Percentiles rank a stretch among this genome's conserved stretches.
Conservation (phyloP, 345 rosid genomes). For the Populus ilicifolia region DNA sequence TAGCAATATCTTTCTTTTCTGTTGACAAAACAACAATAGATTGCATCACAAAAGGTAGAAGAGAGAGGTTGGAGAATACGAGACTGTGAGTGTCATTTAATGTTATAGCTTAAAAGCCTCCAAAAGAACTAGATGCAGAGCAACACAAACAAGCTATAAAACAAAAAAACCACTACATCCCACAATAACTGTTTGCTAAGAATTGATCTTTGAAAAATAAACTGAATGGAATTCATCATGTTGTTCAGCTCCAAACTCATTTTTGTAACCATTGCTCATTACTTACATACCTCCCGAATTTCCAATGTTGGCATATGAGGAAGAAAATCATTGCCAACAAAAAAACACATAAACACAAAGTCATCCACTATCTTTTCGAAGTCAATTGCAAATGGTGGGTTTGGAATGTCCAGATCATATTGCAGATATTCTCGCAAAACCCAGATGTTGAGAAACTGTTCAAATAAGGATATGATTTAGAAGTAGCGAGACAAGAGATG, state of each 20-base stretch:
- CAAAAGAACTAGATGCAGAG: not conserved
- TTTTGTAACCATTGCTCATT: slow-evolving; percentile 10
- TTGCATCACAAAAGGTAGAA: not conserved
- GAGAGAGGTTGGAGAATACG: not conserved
- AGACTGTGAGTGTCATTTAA: not conserved
- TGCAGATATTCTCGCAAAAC: slow-evolving; percentile 86
- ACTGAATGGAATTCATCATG: not conserved
- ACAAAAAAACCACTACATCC: not conserved
- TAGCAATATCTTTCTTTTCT: not conserved
- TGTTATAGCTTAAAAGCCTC: not conserved
- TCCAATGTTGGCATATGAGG: slow-evolving; percentile 99
- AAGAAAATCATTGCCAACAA: slow-evolving; percentile 98
- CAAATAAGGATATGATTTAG: slow-evolving; percentile 20
- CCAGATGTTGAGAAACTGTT: slow-evolving; percentile 91
- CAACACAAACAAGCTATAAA: not conserved
- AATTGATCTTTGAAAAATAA: not conserved
- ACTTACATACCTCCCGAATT: slow-evolving; percentile 77
- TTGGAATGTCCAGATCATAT: slow-evolving; percentile 74
- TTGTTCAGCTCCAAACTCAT: not conserved
- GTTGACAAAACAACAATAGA: not conserved
- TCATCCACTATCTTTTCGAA: slow-evolving; percentile 92
- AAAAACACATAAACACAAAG: slow-evolving; percentile 94
- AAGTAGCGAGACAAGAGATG: not conserved
- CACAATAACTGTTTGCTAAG: not conserved
- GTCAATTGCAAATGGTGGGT: slow-evolving; percentile 75